A percentile compares a stretch with the other conserved stretches of the same genome.
Conservation (phyloP, 2,329 filamentous ascomycete species). For the Sphaerulina musiva region DNA sequence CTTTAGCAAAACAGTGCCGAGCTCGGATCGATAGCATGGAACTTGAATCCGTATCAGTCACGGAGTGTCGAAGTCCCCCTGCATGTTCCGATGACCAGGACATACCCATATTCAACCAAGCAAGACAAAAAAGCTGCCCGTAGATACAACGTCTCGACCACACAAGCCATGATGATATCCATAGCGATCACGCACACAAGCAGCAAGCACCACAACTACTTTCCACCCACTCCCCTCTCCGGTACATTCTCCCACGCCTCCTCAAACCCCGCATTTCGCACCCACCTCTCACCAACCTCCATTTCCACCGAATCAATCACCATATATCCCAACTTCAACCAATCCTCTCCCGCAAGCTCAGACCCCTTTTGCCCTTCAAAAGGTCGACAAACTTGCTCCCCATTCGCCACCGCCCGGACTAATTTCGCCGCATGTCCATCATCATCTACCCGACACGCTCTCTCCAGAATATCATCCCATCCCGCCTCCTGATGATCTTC, state of each 20-base stretch:
- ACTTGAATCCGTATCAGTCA: too few relatives aligned
- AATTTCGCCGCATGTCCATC: slow-evolving; percentile 81
- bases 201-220: slow-evolving; percentile 12
- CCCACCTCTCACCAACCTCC: slow-evolving; percentile 48
- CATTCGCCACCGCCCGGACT: slow-evolving; percentile 61
- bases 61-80: too few relatives aligned
- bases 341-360: slow-evolving; percentile 51
- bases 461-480: slow-evolving; percentile 43
- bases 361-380: slow-evolving; percentile 46
- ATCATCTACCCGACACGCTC: slow-evolving; percentile 50
- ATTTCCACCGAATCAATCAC: slow-evolving; percentile 56
- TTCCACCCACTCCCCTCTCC: slow-evolving; percentile 12
- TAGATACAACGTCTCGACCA: too few relatives aligned
- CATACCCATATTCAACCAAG: too few relatives aligned
- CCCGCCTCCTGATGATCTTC: slow-evolving; percentile 26
- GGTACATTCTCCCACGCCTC: slow-evolving; percentile 55
- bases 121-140: too few relatives aligned
- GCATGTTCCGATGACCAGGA: too few relatives aligned
- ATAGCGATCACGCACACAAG: neutral
- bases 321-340: slow-evolving; percentile 56
- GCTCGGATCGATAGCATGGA: too few relatives aligned
- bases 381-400: slow-evolving; percentile 46
- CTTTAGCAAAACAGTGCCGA: too few relatives aligned
- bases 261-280: slow-evolving; percentile 56
- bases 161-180: too few relatives aligned